Evolutionary conservation across 2,329 filamentous ascomycete species (phyloP), one percentile per base, ranked within the genome.

Genomic region (Trichoderma gracile): DNA sequence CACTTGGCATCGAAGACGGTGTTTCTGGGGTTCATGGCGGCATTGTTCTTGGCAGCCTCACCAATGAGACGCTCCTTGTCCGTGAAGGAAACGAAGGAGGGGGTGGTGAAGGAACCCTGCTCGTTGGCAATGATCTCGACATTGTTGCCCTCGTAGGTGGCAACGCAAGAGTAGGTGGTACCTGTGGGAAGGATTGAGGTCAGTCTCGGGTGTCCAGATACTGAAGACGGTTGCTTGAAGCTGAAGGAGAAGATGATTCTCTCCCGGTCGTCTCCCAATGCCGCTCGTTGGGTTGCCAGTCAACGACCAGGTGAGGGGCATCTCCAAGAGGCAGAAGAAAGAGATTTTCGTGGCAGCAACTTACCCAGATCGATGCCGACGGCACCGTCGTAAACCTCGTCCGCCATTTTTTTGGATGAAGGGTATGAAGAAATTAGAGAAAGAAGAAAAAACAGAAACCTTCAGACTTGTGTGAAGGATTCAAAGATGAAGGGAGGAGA

Each of bases 81-180:
- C 79, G 93, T 97, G 89, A 99, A 99, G 75, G 92, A 96, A 78
- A 99, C 95, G 86, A 97, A 99, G 65, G 95, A 98, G 72, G 95
- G 95, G 70, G 95, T 98, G 78, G 95, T 98, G 84, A 97, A 97
- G 84, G 88, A 93, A 87, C 94, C 94, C 89, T 98, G 94, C 88
- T 98, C 94, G 84, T 98, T 98, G 90, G 94, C 94, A 81, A 98
- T 97, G 87, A 99, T 99, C 82, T 99, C 95, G 80, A 98, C 94
- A 89, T 97, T 97, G 86, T 87, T 94, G 80, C 95, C 95, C 84
- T 98, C 95, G 84, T 98, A 99, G 82, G 91, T 96, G 83, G 95
- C 95, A 84, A 98, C 95, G 83, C 95, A 99, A 78, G 95, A 98
- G 89, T 99, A 99, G 82, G 95, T 99, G 75, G 95, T 99, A 82